Percentiles rank a stretch among this genome's conserved stretches.
phyloP scores from a whole-genome alignment of 148 eudicot genomes.

The Cornus kousa region DNA sequence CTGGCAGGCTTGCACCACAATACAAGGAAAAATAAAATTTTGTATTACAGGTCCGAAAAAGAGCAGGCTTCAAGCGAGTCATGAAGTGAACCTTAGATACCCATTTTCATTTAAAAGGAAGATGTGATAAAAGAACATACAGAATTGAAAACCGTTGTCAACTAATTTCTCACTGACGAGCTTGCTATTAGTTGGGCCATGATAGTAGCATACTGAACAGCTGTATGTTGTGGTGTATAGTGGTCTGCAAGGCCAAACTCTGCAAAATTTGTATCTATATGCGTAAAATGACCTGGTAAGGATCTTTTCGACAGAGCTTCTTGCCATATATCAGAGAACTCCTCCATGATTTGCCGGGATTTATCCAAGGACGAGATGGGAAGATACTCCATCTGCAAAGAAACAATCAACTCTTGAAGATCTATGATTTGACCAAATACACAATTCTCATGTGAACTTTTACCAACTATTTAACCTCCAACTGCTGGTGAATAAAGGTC shows the following conservation, averaged over 20 bases:
- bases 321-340: conserved; percentile 71
- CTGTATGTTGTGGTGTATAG: conserved; percentile 74
- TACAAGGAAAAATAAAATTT: not conserved
- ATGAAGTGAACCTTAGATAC: not conserved
- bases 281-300: conserved; percentile 79
- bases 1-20: not conserved
- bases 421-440: not conserved
- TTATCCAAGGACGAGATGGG: conserved; percentile 81
- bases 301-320: conserved; percentile 71
- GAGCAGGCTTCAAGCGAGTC: not conserved
- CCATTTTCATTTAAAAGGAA: not conserved
- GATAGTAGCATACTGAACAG: conserved; percentile 79
- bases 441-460: not conserved
- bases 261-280: conserved; percentile 59
- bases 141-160: not conserved
- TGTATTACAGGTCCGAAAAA: no score
- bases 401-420: not conserved
- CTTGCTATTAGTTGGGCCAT: conserved; percentile 70
- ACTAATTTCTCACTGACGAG: conserved; percentile 62
- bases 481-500: not conserved
- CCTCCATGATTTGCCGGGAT: conserved; percentile 69
- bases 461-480: no score
- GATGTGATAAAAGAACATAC: not conserved
- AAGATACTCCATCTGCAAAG: conserved; percentile 81
- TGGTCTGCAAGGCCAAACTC: conserved; percentile 75